A percentile compares a stretch with the other conserved stretches of the same genome.
Evolutionary conservation across 176 grass and related monocot genomes (phyloP).

Genomic region (Calamus simplicifolius): DNA sequence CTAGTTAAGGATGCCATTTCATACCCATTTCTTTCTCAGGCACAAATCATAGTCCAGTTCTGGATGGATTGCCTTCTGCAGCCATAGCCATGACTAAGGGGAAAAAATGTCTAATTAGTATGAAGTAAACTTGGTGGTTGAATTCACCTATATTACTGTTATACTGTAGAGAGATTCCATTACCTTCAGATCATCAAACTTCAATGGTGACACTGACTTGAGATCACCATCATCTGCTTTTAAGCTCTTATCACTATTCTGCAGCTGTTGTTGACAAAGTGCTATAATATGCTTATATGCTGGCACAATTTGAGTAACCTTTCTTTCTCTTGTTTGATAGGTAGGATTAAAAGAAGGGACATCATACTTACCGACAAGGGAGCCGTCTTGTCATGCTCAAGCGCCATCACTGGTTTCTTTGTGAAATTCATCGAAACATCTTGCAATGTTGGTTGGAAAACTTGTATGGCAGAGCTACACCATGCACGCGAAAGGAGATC

Average conservation of each 20-base stretch:
- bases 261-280: slow-evolving; percentile 10
- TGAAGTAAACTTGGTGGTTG: no score
- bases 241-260: slow-evolving; percentile 54
- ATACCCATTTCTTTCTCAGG: slow-evolving; percentile 91
- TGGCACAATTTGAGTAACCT: no score
- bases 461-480: slow-evolving; percentile 85
- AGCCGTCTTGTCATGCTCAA: slow-evolving; percentile 14
- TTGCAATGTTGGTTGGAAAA: slow-evolving; percentile 36
- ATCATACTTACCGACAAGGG: slow-evolving; percentile 33
- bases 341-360: no score
- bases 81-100: slow-evolving; percentile 82
- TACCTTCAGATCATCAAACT: slow-evolving; percentile 90
- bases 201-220: slow-evolving; percentile 39
- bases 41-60: slow-evolving; percentile 83
- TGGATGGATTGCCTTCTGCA: slow-evolving; percentile 98
- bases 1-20: neutral
- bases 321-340: no score
- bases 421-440: slow-evolving; percentile 51
- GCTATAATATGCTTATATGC: no score
- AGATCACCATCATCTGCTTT: slow-evolving; percentile 38
- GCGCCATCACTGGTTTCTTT: slow-evolving; percentile 50
- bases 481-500: slow-evolving; percentile 66
- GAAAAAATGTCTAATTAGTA: neutral
- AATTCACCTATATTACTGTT: no score
- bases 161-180: no score